These are phyloP conservation scores for Malus asiatica DNA, from an alignment of 306 rosid genomes.

Conservation along the genomic window DNA sequence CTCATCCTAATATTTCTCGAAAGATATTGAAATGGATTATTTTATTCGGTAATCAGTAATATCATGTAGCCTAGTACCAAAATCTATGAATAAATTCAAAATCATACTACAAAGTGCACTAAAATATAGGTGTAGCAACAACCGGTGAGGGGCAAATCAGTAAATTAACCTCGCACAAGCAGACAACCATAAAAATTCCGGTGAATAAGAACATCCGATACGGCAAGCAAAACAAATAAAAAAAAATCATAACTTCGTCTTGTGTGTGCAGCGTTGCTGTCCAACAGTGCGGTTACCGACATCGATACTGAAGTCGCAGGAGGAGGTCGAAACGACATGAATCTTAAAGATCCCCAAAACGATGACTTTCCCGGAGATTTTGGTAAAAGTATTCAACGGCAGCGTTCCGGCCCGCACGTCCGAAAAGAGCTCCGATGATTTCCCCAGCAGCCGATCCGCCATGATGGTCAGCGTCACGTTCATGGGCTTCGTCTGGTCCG, in stretches of 20 bases:
- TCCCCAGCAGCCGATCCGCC: constrained; percentile 46
- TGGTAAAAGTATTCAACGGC: constrained; percentile 33
- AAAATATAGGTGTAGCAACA: too few species aligned
- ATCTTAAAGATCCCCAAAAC: constrained; percentile 41
- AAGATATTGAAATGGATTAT: too few species aligned
- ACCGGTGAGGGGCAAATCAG: background rate
- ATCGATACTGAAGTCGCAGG: constrained; percentile 47
- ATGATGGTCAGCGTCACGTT: constrained; percentile 40
- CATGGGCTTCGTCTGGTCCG: constrained; percentile 25
- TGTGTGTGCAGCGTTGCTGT: constrained; percentile 29
- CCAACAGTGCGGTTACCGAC: constrained; percentile 4
- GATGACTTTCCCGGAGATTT: constrained; percentile 30
- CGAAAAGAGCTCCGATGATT: constrained; percentile 9
- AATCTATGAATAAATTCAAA: background rate
- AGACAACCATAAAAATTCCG: background rate
- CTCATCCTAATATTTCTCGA: background rate
- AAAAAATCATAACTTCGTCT: constrained; percentile 27
- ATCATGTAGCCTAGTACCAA: background rate
- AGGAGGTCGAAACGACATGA: constrained; percentile 20
- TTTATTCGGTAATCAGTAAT: background rate
- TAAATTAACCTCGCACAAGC: too few species aligned
- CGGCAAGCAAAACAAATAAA: background rate
- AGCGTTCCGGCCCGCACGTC: constrained; percentile 34
- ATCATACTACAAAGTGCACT: background rate
- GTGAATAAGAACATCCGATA: background rate